Evolutionary conservation across 257 asterid genomes (phyloP).

Genomic region (Misopates orontium): DNA sequence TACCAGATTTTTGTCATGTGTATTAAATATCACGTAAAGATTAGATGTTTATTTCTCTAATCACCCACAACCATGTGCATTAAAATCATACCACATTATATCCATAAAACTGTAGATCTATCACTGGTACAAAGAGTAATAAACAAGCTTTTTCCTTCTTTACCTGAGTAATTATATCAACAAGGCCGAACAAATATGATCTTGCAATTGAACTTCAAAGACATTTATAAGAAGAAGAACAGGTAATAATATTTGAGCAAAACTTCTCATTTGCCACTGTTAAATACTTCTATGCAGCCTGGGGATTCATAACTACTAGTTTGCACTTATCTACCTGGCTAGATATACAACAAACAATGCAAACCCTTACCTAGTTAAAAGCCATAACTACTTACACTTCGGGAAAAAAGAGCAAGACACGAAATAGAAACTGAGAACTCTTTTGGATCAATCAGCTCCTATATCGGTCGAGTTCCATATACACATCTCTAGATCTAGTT

Average conservation of each 20-base stretch:
- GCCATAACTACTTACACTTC: constrained; percentile 28
- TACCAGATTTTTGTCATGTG: too few species aligned
- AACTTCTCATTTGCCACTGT: neutral
- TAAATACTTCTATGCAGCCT: neutral
- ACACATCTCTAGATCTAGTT: constrained; percentile 74
- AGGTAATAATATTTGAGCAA: neutral
- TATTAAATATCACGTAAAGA: too few species aligned
- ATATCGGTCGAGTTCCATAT: constrained; percentile 72
- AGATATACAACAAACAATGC: constrained; percentile 23
- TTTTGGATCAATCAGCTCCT: constrained; percentile 47
- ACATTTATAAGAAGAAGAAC: neutral
- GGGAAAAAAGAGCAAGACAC: neutral
- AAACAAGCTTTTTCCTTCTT: too few species aligned
- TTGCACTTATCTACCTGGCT: constrained; percentile 1
- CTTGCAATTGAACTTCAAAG: too few species aligned
- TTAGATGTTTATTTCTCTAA: too few species aligned
- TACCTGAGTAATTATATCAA: too few species aligned
- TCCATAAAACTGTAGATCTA: too few species aligned
- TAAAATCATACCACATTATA: too few species aligned
- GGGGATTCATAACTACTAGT: too few species aligned
- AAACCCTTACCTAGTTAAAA: constrained; percentile 17
- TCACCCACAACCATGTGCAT: too few species aligned
- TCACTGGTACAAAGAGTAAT: too few species aligned
- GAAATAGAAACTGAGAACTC: constrained; percentile 7
- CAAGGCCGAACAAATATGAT: too few species aligned